Conservation (phyloP, 2,329 filamentous ascomycete genomes). For the Fusarium praegraminearum region DNA sequence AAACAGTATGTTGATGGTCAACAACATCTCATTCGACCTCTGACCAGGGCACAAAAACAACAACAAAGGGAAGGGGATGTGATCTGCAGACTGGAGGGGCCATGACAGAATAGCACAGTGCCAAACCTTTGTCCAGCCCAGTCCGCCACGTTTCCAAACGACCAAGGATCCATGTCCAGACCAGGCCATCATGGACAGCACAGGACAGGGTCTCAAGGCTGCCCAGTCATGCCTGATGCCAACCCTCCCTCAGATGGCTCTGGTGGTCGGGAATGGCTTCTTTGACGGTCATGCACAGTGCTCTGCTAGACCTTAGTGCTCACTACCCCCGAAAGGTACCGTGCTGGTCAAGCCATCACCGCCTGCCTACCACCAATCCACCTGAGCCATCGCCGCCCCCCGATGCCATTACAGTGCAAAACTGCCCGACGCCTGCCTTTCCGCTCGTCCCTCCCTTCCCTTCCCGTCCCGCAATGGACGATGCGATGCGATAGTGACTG, state of each 20-base stretch:
- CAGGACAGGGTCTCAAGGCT: constrained; percentile 34
- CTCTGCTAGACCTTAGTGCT: constrained; percentile 34
- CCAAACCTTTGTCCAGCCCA: constrained; percentile 27
- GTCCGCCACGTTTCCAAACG: constrained; percentile 46
- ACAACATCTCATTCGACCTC: constrained; percentile 32
- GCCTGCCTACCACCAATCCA: constrained; percentile 29
- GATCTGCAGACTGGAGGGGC: constrained; percentile 40
- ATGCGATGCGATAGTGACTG: constrained; percentile 28
- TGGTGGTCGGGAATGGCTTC: constrained; percentile 37
- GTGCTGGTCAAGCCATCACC: constrained; percentile 20
- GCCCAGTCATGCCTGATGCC: constrained; percentile 41
- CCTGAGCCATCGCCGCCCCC: constrained; percentile 19
- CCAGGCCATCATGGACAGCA: constrained; percentile 29
- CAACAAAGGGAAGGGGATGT: constrained; percentile 15
- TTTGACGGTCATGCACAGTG: constrained; percentile 39
- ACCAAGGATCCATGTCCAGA: constrained; percentile 37
- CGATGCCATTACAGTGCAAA: constrained; percentile 9
- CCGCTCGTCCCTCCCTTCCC: constrained; percentile 15
- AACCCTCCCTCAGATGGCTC: constrained; percentile 40
- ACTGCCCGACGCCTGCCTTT: constrained; percentile 29
- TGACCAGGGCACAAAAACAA: constrained; percentile 31
- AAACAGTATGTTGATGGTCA: constrained; percentile 28
- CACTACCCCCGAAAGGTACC: constrained; percentile 41
- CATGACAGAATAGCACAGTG: constrained; percentile 43
- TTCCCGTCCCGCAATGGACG: constrained; percentile 31